Conservation (phyloP, 2,329 filamentous ascomycete genomes). For the Graphilbum sp. region DNA sequence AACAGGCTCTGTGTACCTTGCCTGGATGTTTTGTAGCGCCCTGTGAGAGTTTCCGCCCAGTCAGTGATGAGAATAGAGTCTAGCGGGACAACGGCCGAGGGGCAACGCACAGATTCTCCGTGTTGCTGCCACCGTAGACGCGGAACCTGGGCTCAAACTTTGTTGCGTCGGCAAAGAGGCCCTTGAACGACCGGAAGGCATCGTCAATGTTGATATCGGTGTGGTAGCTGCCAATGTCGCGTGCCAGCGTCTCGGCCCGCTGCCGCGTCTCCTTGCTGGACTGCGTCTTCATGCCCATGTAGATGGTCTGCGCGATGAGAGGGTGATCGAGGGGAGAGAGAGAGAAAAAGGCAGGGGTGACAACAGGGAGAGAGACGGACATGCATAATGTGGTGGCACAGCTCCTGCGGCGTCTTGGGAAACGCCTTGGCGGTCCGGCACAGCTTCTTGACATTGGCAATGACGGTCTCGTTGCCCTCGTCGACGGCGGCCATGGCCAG, state of each 20-base stretch:
- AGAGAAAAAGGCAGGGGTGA: background rate
- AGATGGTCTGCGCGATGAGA: slow-evolving; percentile 32
- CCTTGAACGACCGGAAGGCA: slow-evolving; percentile 42
- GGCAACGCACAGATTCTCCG: slow-evolving; percentile 36
- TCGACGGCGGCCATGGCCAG: slow-evolving; percentile 36
- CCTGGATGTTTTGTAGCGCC: slow-evolving; percentile 52
- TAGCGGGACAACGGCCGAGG: background rate
- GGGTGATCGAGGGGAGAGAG: background rate
- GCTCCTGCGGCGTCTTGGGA: slow-evolving; percentile 40
- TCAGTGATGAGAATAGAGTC: no score
- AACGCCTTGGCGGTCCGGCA: slow-evolving; percentile 17
- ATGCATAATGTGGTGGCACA: slow-evolving; percentile 27
- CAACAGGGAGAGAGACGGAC: background rate
- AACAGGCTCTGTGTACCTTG: slow-evolving; percentile 17
- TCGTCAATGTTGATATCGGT: slow-evolving; percentile 58
- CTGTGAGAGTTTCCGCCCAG: no score
- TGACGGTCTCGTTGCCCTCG: slow-evolving; percentile 21
- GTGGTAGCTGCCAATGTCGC: slow-evolving; percentile 55
- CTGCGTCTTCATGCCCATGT: slow-evolving; percentile 56
- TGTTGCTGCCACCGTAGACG: slow-evolving; percentile 42
- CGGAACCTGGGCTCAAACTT: slow-evolving; percentile 39
- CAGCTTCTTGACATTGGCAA: slow-evolving; percentile 21
- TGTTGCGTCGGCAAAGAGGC: slow-evolving; percentile 39
- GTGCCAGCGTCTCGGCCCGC: slow-evolving; percentile 43
- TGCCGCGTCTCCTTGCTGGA: slow-evolving; percentile 49